A percentile compares a stretch with the other conserved stretches of the same genome.
Evolutionary conservation across 306 rosid genomes (phyloP).

Genomic region (Corylus americana): DNA sequence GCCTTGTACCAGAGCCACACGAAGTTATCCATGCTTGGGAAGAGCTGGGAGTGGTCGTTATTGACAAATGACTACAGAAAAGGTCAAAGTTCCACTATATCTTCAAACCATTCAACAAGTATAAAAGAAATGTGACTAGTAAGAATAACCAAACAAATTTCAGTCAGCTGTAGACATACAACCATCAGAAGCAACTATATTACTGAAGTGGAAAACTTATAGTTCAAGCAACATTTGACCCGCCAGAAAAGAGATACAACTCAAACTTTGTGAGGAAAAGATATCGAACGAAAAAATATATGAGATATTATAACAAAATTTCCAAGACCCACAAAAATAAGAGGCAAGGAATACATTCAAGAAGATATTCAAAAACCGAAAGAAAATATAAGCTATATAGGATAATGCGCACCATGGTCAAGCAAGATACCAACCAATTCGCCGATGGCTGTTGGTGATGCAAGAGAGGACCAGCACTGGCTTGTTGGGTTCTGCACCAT

Average conservation of each 20-base stretch:
- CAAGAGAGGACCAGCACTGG: constrained; percentile 9
- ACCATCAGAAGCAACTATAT: constrained; percentile 1
- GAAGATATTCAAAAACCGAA: constrained; percentile 17
- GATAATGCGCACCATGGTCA: constrained; percentile 12
- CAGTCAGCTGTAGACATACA: not conserved
- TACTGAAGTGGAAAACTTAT: not conserved
- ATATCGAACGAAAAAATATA: constrained; percentile 9
- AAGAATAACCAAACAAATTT: not conserved
- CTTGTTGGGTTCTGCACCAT: constrained; percentile 5
- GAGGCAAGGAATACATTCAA: constrained; percentile 63
- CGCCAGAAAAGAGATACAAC: not conserved
- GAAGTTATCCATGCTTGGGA: constrained; percentile 17
- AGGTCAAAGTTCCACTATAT: not conserved
- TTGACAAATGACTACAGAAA: not conserved
- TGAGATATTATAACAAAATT: constrained; percentile 45
- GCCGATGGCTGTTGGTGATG: constrained; percentile 5
- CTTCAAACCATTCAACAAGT: too few relatives aligned
- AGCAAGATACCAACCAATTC: constrained; percentile 27
- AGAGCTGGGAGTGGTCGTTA: not conserved
- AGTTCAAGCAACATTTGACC: not conserved
- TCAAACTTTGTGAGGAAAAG: constrained; percentile 13
- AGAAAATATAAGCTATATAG: not conserved
- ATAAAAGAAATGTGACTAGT: not conserved
- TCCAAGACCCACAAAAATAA: constrained; percentile 66
- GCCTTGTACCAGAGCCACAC: not conserved